A percentile compares a stretch with the other conserved stretches of the same genome.
These are phyloP conservation scores for Colletotrichum sp. DNA, from an alignment of 2,329 filamentous ascomycete species.

Conservation along the genomic window DNA sequence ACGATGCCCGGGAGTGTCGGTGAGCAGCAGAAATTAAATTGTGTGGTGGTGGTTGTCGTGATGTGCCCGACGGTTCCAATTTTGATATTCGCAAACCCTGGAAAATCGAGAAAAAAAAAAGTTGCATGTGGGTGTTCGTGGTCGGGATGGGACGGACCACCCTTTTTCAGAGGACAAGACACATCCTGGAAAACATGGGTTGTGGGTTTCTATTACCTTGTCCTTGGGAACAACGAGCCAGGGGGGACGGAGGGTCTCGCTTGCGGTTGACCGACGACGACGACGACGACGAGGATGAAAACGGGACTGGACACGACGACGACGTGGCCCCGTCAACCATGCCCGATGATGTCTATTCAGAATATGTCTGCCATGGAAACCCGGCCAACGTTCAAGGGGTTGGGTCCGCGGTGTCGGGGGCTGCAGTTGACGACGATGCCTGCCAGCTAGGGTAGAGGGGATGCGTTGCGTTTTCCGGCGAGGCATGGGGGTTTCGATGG, in stretches of 20 bases:
- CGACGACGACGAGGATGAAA: background rate
- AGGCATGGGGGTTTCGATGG: background rate
- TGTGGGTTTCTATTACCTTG: conserved; percentile 17
- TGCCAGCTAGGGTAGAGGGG: background rate
- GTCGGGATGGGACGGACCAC: background rate
- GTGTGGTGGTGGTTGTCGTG: background rate
- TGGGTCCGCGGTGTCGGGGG: background rate
- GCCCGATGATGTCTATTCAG: background rate
- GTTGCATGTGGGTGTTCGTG: background rate
- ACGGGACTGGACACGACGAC: background rate
- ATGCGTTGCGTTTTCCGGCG: background rate
- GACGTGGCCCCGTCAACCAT: background rate
- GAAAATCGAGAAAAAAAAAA: background rate
- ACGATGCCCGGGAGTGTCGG: background rate
- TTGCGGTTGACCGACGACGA: background rate
- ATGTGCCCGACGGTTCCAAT: background rate
- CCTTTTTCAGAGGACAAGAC: background rate
- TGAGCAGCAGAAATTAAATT: background rate
- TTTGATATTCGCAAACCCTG: background rate
- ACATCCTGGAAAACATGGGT: conserved; percentile 2
- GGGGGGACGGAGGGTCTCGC: background rate
- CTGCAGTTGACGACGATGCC: background rate
- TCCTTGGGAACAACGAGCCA: background rate
- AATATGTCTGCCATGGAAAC: background rate
- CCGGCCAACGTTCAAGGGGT: background rate